These are phyloP conservation scores for Rhododendron griersonianum DNA, from an alignment of 148 eudicot genomes.

Conservation along the genomic window DNA sequence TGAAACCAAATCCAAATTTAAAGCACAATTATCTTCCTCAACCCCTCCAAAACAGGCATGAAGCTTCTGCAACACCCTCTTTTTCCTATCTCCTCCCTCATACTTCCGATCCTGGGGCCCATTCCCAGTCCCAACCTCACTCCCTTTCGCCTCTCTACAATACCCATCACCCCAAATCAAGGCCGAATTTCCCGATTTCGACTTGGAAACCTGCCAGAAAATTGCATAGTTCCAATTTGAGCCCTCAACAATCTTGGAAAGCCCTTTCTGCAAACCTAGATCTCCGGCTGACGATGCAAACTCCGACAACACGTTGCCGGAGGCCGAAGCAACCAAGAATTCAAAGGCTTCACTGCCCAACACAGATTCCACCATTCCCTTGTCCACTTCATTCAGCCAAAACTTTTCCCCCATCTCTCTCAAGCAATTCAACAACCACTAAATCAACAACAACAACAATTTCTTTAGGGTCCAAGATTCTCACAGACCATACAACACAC, in stretches of 20 bases:
- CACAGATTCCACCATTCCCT: constrained; percentile 52
- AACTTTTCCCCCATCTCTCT: constrained; percentile 52
- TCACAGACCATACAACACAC: not conserved
- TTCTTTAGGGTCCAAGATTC: not conserved
- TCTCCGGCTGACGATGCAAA: constrained; percentile 54
- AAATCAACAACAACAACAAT: not conserved
- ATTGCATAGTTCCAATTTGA: constrained; percentile 84
- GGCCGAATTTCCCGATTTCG: constrained; percentile 76
- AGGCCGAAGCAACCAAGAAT: constrained; percentile 57
- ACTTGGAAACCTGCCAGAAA: constrained; percentile 81
- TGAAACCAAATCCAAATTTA: constrained; percentile 57
- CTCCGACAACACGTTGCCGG: constrained; percentile 48
- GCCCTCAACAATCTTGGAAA: constrained; percentile 71
- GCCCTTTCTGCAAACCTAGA: constrained; percentile 60
- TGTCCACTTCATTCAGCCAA: constrained; percentile 62
- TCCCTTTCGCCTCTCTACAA: constrained; percentile 46
- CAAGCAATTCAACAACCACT: constrained; percentile 6
- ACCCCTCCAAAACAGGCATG: constrained; percentile 69
- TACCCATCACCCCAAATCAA: constrained; percentile 97
- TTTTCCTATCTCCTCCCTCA: constrained; percentile 36
- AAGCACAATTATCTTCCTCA: constrained; percentile 49
- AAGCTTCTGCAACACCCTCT: constrained; percentile 64
- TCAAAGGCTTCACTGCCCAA: constrained; percentile 72
- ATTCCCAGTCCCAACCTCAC: constrained; percentile 13
- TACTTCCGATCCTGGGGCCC: constrained; percentile 23